Evolutionary conservation across 2,329 filamentous ascomycete species (phyloP).

Genomic region (Torrubiella hemipterigena): DNA sequence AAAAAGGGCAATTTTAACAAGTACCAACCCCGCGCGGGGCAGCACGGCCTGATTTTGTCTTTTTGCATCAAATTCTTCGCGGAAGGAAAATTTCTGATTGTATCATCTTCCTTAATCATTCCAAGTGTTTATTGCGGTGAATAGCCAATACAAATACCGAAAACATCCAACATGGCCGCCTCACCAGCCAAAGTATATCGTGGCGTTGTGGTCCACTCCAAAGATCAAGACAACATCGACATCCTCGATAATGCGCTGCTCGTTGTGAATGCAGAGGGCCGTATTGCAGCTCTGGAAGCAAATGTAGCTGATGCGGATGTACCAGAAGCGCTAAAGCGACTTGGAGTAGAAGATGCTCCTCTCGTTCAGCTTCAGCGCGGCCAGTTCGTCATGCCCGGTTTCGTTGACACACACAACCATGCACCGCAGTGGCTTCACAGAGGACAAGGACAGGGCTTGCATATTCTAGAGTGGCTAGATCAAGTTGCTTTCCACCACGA

Average conservation of each 20-base stretch:
- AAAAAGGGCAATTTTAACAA: no score
- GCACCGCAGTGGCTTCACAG: constrained; percentile 44
- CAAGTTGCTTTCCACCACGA: constrained; percentile 54
- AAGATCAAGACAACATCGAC: constrained; percentile 16
- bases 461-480: constrained; percentile 51
- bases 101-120: no score
- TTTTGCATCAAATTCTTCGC: no score
- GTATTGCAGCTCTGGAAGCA: constrained; percentile 13
- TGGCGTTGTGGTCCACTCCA: constrained; percentile 21
- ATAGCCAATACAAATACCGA: not conserved
- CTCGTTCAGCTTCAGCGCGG: constrained; percentile 19
- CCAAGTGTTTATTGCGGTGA: not conserved
- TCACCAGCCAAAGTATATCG: not conserved
- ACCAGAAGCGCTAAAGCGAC: constrained; percentile 6
- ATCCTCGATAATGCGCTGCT: constrained; percentile 26
- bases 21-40: no score
- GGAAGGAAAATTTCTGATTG: no score
- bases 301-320: constrained; percentile 8
- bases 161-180: not conserved
- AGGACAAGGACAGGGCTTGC: constrained; percentile 35
- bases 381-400: constrained; percentile 45
- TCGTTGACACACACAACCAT: constrained; percentile 58
- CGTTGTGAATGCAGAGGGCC: constrained; percentile 12
- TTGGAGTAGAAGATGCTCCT: constrained; percentile 3
- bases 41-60: no score